Conservation (phyloP, 73 alveolate genomes). For the Breviolum minutum region DNA sequence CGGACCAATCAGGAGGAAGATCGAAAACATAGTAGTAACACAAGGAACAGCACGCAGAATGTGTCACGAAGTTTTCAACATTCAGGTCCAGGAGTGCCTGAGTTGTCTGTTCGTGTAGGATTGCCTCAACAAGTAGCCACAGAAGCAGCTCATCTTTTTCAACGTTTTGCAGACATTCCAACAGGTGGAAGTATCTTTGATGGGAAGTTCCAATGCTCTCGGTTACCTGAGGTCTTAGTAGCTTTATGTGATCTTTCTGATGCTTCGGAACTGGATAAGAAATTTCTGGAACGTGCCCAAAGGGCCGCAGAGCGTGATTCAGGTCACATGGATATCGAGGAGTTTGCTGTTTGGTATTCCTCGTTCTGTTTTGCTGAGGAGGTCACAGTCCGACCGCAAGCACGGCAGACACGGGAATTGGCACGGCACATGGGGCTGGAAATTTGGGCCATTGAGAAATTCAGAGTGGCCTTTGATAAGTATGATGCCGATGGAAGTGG, state of each 20-base stretch:
- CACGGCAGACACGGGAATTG: conserved; percentile 98
- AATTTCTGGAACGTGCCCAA: conserved; percentile 6
- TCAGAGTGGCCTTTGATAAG: neutral
- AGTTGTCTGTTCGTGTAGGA: conserved; percentile 30
- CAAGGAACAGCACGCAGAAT: neutral
- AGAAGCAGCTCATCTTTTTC: conserved; percentile 42
- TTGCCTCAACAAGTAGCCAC: conserved; percentile 21
- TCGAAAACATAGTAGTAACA: neutral
- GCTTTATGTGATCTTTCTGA: conserved; percentile 18
- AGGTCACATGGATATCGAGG: conserved; percentile 16
- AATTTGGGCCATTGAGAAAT: neutral
- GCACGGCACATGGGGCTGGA: conserved; percentile 97
- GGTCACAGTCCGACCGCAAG: conserved; percentile 41
- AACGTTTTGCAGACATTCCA: conserved; percentile 31
- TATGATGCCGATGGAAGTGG: conserved; percentile 80
- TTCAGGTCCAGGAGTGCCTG: conserved; percentile 26
- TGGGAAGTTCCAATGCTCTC: conserved; percentile 17
- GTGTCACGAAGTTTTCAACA: neutral
- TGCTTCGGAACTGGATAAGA: neutral
- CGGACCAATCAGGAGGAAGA: conserved; percentile 25
- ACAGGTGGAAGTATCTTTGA: conserved; percentile 32
- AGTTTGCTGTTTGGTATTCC: conserved; percentile 59
- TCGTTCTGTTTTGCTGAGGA: conserved; percentile 68
- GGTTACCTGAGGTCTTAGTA: conserved; percentile 15
- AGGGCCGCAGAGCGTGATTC: conserved; percentile 30